These are phyloP conservation scores for Penicillium digitatum DNA, from an alignment of 2,329 filamentous ascomycete genomes.

Conservation along the genomic window DNA sequence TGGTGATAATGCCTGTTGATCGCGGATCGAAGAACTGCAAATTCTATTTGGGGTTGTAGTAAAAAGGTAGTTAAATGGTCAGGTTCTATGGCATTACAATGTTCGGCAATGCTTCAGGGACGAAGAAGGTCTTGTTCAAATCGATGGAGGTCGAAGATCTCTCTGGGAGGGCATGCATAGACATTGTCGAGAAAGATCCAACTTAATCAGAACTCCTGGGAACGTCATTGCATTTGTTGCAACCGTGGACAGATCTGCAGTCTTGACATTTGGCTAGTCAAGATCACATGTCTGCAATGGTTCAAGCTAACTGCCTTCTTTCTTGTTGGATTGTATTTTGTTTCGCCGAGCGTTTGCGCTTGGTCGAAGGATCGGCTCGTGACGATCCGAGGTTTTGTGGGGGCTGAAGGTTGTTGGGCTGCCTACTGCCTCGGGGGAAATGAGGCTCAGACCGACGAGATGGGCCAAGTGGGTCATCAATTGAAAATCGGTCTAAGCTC, in stretches of 20 bases:
- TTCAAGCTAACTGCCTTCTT: not conserved
- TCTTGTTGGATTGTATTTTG: not conserved
- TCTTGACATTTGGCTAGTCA: not conserved
- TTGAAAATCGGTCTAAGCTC: not conserved
- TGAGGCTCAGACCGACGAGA: not conserved
- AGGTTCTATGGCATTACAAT: not conserved
- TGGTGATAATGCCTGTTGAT: not conserved
- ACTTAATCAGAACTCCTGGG: not conserved
- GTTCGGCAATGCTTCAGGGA: not conserved
- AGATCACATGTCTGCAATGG: not conserved
- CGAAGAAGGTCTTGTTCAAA: not conserved
- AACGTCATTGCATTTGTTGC: not conserved
- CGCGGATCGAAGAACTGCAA: not conserved
- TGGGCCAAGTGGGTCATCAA: not conserved
- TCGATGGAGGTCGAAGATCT: not conserved
- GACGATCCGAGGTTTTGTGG: not conserved
- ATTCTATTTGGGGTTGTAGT: not conserved
- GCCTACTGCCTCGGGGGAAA: not conserved
- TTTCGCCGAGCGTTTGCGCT: not conserved
- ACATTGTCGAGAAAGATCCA: not conserved
- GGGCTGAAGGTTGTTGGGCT: not conserved
- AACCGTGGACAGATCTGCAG: not conserved
- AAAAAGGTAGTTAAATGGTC: not conserved
- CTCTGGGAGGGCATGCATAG: not conserved
- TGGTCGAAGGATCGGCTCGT: not conserved